These are phyloP conservation scores for Alternaria gansuensis DNA, from an alignment of 2,329 filamentous ascomycete species.

Conservation along the genomic window DNA sequence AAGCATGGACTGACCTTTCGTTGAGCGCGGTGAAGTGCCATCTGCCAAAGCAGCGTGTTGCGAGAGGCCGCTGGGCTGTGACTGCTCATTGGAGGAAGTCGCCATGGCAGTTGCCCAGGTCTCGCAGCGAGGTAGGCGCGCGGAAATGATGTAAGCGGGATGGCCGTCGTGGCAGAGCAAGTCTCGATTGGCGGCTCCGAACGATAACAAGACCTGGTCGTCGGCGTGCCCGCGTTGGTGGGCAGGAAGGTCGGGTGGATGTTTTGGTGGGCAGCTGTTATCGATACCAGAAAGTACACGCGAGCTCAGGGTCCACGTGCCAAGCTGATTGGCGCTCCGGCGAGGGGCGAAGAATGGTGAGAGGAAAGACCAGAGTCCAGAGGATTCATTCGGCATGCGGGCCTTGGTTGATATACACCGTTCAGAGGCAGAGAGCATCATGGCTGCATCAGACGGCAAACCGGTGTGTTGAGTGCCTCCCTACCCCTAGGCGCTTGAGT, in stretches of 20 bases:
- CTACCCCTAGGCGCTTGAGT: slow-evolving; percentile 5
- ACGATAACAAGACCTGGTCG: slow-evolving; percentile 19
- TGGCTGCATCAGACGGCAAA: slow-evolving; percentile 6
- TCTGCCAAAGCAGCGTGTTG: slow-evolving; percentile 33
- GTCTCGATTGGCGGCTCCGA: slow-evolving; percentile 7
- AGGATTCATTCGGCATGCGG: neutral
- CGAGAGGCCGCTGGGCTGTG: slow-evolving; percentile 26
- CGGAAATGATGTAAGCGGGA: slow-evolving; percentile 17
- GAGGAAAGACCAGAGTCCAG: slow-evolving; percentile 2
- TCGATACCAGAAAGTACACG: slow-evolving; percentile 24
- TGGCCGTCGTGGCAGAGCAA: slow-evolving; percentile 6
- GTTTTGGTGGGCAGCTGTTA: slow-evolving; percentile 25
- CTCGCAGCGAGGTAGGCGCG: slow-evolving; percentile 2
- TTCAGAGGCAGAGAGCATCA: slow-evolving; percentile 1
- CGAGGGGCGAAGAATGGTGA: neutral
- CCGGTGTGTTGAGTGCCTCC: slow-evolving; percentile 5
- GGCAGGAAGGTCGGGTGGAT: slow-evolving; percentile 18
- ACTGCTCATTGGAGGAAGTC: slow-evolving; percentile 39
- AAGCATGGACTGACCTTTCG: slow-evolving; percentile 45
- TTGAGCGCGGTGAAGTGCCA: slow-evolving; percentile 43
- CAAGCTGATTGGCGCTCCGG: slow-evolving; percentile 39
- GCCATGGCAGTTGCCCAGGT: slow-evolving; percentile 33
- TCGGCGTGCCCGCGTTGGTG: slow-evolving; percentile 28
- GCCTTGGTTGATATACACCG: neutral
- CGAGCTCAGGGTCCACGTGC: slow-evolving; percentile 43